Evolutionary conservation across 148 eudicot genomes (phyloP).

Genomic region (Salicornia ramosissima): DNA sequence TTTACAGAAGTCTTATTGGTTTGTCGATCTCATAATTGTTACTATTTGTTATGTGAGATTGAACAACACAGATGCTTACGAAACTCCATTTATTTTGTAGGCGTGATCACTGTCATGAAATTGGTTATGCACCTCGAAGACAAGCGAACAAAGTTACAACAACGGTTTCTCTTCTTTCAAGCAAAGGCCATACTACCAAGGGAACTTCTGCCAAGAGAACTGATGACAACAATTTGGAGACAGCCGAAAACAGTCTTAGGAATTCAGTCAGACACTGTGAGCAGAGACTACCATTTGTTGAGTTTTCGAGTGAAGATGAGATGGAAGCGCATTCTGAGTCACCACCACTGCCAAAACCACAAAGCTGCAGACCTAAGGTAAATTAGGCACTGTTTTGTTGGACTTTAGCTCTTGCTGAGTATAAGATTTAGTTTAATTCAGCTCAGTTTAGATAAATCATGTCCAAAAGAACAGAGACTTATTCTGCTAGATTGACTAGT

Average conservation of each 20-base stretch:
- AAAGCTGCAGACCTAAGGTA: conserved; percentile 14
- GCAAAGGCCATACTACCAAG: conserved; percentile 24
- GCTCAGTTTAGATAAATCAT: too few relatives aligned
- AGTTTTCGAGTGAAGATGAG: conserved; percentile 18
- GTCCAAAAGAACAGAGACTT: too few relatives aligned
- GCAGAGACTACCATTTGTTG: not conserved
- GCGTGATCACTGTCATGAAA: conserved; percentile 52
- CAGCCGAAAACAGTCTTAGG: not conserved
- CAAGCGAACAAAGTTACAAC: conserved; percentile 16
- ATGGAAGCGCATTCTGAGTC: conserved; percentile 7
- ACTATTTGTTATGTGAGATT: not conserved
- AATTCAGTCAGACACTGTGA: not conserved
- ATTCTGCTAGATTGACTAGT: too few relatives aligned
- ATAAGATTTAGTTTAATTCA: too few relatives aligned
- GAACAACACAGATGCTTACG: not conserved
- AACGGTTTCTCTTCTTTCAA: conserved; percentile 17
- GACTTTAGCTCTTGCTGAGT: too few relatives aligned
- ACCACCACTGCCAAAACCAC: conserved; percentile 4
- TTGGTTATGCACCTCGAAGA: conserved; percentile 62
- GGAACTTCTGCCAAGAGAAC: not conserved
- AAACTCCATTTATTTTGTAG: conserved; percentile 23
- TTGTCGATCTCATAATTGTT: not conserved
- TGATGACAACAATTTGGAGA: not conserved
- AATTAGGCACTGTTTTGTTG: too few relatives aligned
- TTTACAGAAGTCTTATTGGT: conserved; percentile 67